A percentile compares a stretch with the other conserved stretches of the same genome.
phyloP scores from a whole-genome alignment of 331 rosid genomes.

The Malus hybrid region DNA sequence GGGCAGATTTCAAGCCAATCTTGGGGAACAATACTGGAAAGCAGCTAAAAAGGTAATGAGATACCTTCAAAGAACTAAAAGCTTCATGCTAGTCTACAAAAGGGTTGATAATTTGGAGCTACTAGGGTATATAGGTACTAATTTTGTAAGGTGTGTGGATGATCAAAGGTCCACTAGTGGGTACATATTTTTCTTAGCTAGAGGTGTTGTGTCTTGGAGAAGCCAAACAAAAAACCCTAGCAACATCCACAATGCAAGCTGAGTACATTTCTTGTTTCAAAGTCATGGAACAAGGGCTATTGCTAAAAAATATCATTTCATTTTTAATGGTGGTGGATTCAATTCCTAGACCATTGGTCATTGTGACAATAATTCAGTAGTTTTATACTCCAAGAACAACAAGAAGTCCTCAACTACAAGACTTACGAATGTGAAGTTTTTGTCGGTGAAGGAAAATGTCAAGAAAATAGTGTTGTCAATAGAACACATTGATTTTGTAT shows the following conservation, averaged over 20 bases:
- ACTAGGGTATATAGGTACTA: not conserved
- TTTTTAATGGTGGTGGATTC: not conserved
- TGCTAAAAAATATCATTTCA: not conserved
- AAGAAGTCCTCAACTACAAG: not conserved
- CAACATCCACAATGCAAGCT: not conserved
- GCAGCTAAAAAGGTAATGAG: not conserved
- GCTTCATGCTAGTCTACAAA: not conserved
- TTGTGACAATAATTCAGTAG: not conserved
- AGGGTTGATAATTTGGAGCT: not conserved
- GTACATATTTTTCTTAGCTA: no score
- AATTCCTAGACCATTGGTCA: not conserved
- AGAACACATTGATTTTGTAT: no score
- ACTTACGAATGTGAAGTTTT: not conserved
- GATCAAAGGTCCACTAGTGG: not conserved
- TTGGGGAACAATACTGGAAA: not conserved
- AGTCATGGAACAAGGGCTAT: not conserved
- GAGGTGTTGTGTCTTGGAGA: not conserved
- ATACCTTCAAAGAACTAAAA: no score
- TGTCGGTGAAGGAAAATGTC: no score
- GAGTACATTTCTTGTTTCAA: not conserved
- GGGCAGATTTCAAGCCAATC: not conserved
- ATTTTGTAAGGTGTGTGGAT: not conserved
- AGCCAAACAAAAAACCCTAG: not conserved
- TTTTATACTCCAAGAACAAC: not conserved
- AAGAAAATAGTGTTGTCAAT: no score